Percentiles rank a stretch among this genome's conserved stretches.
Evolutionary conservation across 495 filamentous ascomycete genomes (phyloP).

Genomic region (Aspergillus bridgeri): DNA sequence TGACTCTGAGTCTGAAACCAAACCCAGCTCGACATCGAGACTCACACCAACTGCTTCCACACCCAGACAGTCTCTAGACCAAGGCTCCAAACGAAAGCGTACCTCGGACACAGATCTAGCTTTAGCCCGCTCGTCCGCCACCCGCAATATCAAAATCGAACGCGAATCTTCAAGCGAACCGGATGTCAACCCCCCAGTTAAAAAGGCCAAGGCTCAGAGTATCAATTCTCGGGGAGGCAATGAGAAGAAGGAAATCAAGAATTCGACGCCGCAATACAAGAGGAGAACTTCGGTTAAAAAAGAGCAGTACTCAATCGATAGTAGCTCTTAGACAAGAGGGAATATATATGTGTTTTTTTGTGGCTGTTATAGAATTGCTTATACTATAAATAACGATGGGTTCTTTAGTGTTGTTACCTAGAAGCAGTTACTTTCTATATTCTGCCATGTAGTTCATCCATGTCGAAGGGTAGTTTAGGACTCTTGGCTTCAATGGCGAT

Average conservation of each 20-base stretch:
- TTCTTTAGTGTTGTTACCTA: background rate
- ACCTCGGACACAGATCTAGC: background rate
- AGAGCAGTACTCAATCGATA: background rate
- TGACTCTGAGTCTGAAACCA: background rate
- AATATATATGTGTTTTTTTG: background rate
- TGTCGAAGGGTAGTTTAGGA: no score
- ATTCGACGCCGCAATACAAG: no score
- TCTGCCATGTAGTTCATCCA: no score
- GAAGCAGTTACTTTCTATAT: no score
- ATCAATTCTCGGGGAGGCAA: no score
- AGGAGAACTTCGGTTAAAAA: background rate
- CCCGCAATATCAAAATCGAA: background rate
- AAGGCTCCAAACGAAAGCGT: background rate
- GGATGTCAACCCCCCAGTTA: background rate
- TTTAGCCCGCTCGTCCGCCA: background rate
- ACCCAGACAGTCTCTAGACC: background rate
- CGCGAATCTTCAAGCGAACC: background rate
- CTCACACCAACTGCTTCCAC: background rate
- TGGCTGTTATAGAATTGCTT: background rate
- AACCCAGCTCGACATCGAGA: background rate
- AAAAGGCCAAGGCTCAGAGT: background rate
- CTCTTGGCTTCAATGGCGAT: background rate
- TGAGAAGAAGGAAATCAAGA: no score
- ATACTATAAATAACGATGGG: background rate
- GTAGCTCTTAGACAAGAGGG: background rate